These are phyloP conservation scores for Plasmodium fragile DNA, from an alignment of 169 alveolate genomes.

Conservation along the genomic window DNA sequence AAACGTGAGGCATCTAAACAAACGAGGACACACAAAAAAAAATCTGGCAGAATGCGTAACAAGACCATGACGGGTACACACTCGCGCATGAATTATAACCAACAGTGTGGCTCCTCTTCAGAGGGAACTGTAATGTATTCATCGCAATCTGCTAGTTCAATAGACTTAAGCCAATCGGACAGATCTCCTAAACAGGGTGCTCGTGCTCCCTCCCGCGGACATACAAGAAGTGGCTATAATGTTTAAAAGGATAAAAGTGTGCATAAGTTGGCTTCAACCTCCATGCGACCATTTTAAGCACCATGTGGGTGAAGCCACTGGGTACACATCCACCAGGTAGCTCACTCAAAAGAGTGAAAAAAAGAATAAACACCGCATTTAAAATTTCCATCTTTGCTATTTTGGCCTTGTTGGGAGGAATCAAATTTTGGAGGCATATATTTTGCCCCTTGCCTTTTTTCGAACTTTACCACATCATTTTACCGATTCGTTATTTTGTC, in stretches of 20 bases:
- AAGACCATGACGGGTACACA: neutral
- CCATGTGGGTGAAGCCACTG: too few species aligned
- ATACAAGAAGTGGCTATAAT: neutral
- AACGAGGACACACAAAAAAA: neutral
- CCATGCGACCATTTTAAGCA: neutral
- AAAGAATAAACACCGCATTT: neutral
- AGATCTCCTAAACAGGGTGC: neutral
- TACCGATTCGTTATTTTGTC: neutral
- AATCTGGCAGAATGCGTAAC: neutral
- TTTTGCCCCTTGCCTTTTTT: neutral
- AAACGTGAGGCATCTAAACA: neutral
- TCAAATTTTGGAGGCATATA: neutral
- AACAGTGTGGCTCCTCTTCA: constrained; percentile 5
- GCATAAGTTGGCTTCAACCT: neutral
- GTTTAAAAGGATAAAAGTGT: neutral
- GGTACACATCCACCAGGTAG: neutral
- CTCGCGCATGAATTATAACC: neutral
- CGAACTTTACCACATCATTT: neutral
- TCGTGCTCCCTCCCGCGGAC: neutral
- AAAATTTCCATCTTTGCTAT: neutral
- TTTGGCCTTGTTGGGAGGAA: neutral
- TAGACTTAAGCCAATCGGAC: constrained; percentile 6
- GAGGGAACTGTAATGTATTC: constrained; percentile 22
- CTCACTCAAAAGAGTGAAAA: neutral
- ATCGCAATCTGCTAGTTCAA: constrained; percentile 7